These are phyloP conservation scores for Albatrellus ellisii DNA, from an alignment of 768 basidiomycete genomes.

Conservation along the genomic window DNA sequence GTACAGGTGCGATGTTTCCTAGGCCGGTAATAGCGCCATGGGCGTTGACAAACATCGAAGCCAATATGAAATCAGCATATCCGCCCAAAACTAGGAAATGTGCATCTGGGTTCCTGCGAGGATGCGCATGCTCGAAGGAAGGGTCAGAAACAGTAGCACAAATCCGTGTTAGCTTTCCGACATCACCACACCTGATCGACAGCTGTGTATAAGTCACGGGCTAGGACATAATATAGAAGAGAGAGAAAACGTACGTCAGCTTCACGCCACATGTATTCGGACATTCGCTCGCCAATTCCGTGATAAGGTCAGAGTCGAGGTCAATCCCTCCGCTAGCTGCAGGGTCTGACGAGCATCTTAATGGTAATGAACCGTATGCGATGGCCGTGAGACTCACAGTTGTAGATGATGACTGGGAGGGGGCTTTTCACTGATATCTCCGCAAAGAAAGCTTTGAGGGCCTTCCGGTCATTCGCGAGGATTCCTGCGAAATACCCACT, in stretches of 20 bases:
- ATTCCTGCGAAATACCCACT: conserved; percentile 82
- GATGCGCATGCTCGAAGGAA: conserved; percentile 41
- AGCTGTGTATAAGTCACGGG: conserved; percentile 7
- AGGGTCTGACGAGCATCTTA: conserved; percentile 40
- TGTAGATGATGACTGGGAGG: conserved; percentile 82
- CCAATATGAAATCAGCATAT: conserved; percentile 70
- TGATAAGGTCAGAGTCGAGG: conserved; percentile 79
- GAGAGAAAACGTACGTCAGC: conserved; percentile 49
- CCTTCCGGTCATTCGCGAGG: conserved; percentile 42
- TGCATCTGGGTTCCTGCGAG: conserved; percentile 50
- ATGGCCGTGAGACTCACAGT: conserved; percentile 38
- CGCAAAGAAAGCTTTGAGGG: conserved; percentile 67
- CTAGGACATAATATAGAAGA: not conserved
- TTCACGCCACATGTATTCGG: conserved; percentile 81
- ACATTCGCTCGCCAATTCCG: conserved; percentile 61
- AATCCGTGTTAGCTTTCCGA: conserved; percentile 84
- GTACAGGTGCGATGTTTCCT: conserved; percentile 69
- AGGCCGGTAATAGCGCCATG: conserved; percentile 90
- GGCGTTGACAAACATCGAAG: conserved; percentile 57
- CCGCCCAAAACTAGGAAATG: conserved; percentile 83
- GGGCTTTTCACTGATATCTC: conserved; percentile 73
- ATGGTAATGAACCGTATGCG: conserved; percentile 2
- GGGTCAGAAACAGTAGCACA: conserved; percentile 49
- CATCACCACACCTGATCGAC: conserved; percentile 62
- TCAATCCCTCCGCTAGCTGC: conserved; percentile 84